Evolutionary conservation across 495 filamentous ascomycete genomes (phyloP).

Genomic region (Evernia prunastri): DNA sequence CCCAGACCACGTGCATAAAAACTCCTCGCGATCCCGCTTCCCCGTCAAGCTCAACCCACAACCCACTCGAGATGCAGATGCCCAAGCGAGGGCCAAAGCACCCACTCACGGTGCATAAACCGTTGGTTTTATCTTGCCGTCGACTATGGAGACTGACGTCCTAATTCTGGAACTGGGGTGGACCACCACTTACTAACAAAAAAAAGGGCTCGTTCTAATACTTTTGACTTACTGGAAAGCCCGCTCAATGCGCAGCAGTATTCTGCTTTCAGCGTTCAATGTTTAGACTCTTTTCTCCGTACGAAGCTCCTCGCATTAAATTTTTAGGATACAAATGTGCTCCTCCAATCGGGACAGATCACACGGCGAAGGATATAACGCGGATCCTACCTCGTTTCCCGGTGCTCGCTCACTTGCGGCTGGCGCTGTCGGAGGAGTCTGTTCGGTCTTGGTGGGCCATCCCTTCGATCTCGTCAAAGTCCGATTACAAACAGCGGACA

Average conservation of each 20-base stretch:
- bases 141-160: background rate
- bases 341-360: background rate
- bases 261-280: background rate
- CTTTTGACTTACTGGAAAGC: too few relatives aligned
- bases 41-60: too few relatives aligned
- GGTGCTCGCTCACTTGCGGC: background rate
- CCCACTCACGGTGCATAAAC: background rate
- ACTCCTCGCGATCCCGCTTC: too few relatives aligned
- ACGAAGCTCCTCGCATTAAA: background rate
- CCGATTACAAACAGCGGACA: background rate
- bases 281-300: background rate
- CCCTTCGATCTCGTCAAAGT: background rate
- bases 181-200: too few relatives aligned
- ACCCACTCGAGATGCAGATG: background rate
- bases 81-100: background rate
- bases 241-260: too few relatives aligned
- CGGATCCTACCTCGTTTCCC: background rate
- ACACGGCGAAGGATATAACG: background rate
- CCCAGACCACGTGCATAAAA: too few relatives aligned
- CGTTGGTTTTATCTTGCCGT: background rate
- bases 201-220: too few relatives aligned
- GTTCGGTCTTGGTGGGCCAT: background rate
- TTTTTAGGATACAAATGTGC: background rate
- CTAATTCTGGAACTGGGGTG: too few relatives aligned
- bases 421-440: background rate